Percentiles rank a stretch among this genome's conserved stretches.
phyloP scores from a whole-genome alignment of 306 rosid genomes.

The Citrullus colocynthis region DNA sequence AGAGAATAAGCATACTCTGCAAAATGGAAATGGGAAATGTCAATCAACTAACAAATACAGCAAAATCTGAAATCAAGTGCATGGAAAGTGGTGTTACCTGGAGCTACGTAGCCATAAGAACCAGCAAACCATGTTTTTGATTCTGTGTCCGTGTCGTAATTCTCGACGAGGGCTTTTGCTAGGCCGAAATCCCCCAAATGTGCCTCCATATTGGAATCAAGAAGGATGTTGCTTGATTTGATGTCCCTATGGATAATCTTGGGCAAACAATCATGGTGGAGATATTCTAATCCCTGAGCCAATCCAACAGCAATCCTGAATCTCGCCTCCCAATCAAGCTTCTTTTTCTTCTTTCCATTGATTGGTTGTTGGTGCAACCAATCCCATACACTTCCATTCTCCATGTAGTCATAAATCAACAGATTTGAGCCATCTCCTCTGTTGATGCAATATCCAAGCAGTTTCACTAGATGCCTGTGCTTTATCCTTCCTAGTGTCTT shows the following conservation, averaged over 20 bases:
- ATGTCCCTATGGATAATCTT: slow-evolving; percentile 85
- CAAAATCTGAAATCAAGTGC: no score
- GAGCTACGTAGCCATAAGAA: slow-evolving; percentile 87
- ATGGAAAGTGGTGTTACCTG: slow-evolving; percentile 33
- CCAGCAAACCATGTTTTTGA: slow-evolving; percentile 77
- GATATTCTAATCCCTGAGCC: slow-evolving; percentile 80
- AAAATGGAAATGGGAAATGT: slow-evolving; percentile 2
- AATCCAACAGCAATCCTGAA: slow-evolving; percentile 66
- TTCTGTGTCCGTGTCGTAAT: slow-evolving; percentile 50
- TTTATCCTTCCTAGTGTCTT: slow-evolving; percentile 83
- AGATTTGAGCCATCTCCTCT: slow-evolving; percentile 57
- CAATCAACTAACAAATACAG: background rate
- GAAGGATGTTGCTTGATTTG: slow-evolving; percentile 69
- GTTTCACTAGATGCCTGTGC: slow-evolving; percentile 84
- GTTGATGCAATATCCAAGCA: slow-evolving; percentile 72
- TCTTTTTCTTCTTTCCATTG: slow-evolving; percentile 34
- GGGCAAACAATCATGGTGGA: slow-evolving; percentile 86
- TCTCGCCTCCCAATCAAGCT: slow-evolving; percentile 81
- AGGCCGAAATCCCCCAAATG: slow-evolving; percentile 95
- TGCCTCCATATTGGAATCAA: slow-evolving; percentile 80
- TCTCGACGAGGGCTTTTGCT: slow-evolving; percentile 56
- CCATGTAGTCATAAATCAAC: slow-evolving; percentile 79
- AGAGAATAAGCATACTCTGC: slow-evolving; percentile 81
- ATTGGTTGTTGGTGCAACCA: slow-evolving; percentile 61
- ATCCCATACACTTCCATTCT: slow-evolving; percentile 88